Percentiles rank a stretch among this genome's conserved stretches.
Conservation (phyloP, 2,329 filamentous ascomycete genomes). For the Pseudogymnoascus sp. region DNA sequence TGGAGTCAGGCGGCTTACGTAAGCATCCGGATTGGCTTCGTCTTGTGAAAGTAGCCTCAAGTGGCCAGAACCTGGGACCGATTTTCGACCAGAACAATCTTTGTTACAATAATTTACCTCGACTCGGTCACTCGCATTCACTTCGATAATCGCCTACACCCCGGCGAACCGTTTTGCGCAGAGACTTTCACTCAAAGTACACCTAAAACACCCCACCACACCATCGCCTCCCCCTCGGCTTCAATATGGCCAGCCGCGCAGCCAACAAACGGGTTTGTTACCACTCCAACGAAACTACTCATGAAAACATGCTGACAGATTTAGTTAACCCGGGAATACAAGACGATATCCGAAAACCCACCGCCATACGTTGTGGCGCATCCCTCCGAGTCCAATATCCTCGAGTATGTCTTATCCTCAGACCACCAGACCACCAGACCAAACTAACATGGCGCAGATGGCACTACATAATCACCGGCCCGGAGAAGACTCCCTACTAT, state of each 20-base stretch:
- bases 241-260: conserved; percentile 61
- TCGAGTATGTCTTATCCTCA: conserved; percentile 54
- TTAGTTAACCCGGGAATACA: conserved; percentile 56
- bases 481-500: conserved; percentile 88
- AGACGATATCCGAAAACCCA: conserved; percentile 62
- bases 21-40: not conserved
- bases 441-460: conserved; percentile 46
- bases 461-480: conserved; percentile 94
- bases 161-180: not conserved
- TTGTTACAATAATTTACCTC: not conserved
- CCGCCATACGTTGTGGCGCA: conserved; percentile 85
- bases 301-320: conserved; percentile 20
- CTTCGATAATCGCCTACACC: not conserved
- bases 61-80: conserved; percentile 16
- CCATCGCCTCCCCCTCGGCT: conserved; percentile 18
- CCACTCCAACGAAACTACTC: not conserved
- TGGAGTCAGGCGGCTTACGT: conserved; percentile 4
- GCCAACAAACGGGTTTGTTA: conserved; percentile 63
- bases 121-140: not conserved
- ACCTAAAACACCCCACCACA: not conserved
- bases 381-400: conserved; percentile 82
- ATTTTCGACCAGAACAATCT: conserved; percentile 15
- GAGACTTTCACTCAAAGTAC: not conserved
- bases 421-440: not conserved
- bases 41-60: not conserved